A percentile compares a stretch with the other conserved stretches of the same genome.
phyloP scores from a whole-genome alignment of 2,329 filamentous ascomycete genomes.

The Colletotrichum shisoi region DNA sequence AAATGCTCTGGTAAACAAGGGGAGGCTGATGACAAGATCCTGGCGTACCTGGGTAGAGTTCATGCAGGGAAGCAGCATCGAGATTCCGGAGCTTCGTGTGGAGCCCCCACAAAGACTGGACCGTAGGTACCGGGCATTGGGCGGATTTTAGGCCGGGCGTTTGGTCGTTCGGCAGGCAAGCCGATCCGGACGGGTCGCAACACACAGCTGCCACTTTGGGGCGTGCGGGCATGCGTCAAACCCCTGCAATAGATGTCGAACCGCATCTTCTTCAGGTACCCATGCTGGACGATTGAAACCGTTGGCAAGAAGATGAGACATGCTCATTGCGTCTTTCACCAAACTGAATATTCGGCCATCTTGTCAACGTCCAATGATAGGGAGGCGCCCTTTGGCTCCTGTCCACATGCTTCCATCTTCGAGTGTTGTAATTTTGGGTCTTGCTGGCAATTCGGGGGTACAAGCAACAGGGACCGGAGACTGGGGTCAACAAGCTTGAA shows the following conservation, averaged over 20 bases:
- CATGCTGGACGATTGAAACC: conserved; percentile 35
- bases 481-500: neutral
- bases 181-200: conserved; percentile 27
- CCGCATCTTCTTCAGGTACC: conserved; percentile 8
- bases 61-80: conserved; percentile 33
- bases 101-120: conserved; percentile 30
- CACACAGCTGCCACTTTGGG: conserved; percentile 22
- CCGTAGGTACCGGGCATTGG: conserved; percentile 2
- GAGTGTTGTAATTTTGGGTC: neutral
- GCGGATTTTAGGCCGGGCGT: conserved; percentile 24
- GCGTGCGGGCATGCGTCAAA: conserved; percentile 23
- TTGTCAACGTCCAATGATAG: neutral
- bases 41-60: conserved; percentile 6
- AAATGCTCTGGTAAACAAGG: neutral
- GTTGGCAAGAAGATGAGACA: conserved; percentile 36
- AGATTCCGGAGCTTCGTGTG: conserved; percentile 27
- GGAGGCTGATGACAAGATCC: neutral
- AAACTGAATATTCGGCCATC: conserved; percentile 14
- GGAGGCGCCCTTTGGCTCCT: neutral
- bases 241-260: conserved; percentile 18
- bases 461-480: neutral
- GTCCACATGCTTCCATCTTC: neutral
- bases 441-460: neutral
- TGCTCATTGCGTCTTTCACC: conserved; percentile 11
- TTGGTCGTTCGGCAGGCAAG: conserved; percentile 22